Base-by-base conservation (phyloP, 1,284 basidiomycete species). In the Cutaneotrichosporon cutaneum region DNA sequence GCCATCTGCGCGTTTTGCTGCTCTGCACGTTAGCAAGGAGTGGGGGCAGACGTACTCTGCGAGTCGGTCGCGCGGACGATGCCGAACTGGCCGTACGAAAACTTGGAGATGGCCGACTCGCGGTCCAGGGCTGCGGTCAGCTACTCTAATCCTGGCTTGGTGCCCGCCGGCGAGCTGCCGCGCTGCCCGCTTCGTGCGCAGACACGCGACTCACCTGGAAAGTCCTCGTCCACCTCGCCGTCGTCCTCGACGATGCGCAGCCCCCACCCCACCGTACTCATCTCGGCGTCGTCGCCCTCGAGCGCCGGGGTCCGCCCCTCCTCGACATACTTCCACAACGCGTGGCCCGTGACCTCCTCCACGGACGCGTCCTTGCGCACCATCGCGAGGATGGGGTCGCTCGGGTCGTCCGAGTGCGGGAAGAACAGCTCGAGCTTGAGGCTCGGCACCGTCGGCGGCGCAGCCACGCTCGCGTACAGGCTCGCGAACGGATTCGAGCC, bases 161-260 rank as follows among this genome's bases (percentile, higher is more conserved):
- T n/a, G n/a, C n/a, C n/a, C n/a, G n/a, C n/a, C n/a, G n/a, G n/a
- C n/a, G n/a, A n/a, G n/a, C n/a, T n/a, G n/a, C n/a, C n/a, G n/a
- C n/a, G n/a, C n/a, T n/a, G n/a, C n/a, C n/a, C n/a, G n/a, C n/a
- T n/a, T n/a, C n/a, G n/a, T n/a, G n/a, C n/a, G n/a, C n/a, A n/a
- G n/a, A 73, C 80, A 61, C 58, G 14, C 1, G 4, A 50, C 47
- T 63, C 56, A 94, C 92, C 88, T 32, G 96, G 95, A 72, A 95
- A 99, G 78, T 99, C 96, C 75, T 98, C 95, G 75, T 99, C 96
- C 0, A 98, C 93, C 77, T 97, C 93, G 18, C 96, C 96, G 76
- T 98, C 94, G 56, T 94, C 92, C 73, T 99, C 95, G 9, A 94
- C 92, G 60, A 99, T 94, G 62, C 93, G 83, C 78, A 99, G 77